Evolutionary conservation across 495 filamentous ascomycete genomes (phyloP).

Genomic region (Xylaria sp.): DNA sequence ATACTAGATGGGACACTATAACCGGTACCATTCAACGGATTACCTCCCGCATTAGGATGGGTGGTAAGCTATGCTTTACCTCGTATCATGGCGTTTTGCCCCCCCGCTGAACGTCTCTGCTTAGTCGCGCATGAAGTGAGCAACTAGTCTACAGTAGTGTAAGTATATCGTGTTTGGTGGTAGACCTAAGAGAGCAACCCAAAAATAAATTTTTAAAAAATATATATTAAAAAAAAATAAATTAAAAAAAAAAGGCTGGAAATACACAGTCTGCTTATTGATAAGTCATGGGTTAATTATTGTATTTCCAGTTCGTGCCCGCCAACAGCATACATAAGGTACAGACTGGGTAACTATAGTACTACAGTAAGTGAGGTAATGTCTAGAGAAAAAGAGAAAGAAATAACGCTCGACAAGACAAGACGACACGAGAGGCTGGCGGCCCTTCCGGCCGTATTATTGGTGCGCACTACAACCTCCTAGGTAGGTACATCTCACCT

Average conservation of each 20-base stretch:
- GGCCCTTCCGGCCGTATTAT: not conserved
- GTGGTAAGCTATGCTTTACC: not conserved
- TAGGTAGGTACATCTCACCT: not conserved
- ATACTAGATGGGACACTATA: not conserved
- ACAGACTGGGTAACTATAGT: not conserved
- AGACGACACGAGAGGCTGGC: constrained; percentile 3
- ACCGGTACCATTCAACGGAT: not conserved
- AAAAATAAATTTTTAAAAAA: too few species aligned
- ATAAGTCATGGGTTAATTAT: not conserved
- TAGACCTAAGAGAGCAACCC: too few species aligned
- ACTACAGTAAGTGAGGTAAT: too few species aligned
- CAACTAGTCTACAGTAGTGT: not conserved
- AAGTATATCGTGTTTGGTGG: constrained; percentile 9
- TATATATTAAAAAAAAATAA: too few species aligned
- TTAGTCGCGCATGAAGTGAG: not conserved
- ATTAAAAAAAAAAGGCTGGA: not conserved
- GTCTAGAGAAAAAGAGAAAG: too few species aligned
- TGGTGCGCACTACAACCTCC: constrained; percentile 7
- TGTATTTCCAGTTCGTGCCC: not conserved
- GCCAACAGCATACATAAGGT: not conserved
- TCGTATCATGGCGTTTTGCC: constrained; percentile 5
- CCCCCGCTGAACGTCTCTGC: not conserved
- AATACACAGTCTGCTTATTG: not conserved
- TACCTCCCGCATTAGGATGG: constrained; percentile 5
- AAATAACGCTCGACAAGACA: not conserved